A percentile compares a stretch with the other conserved stretches of the same genome.
These are phyloP conservation scores for Priceomyces castillae DNA, from an alignment of 805 yeast genomes.

Conservation along the genomic window DNA sequence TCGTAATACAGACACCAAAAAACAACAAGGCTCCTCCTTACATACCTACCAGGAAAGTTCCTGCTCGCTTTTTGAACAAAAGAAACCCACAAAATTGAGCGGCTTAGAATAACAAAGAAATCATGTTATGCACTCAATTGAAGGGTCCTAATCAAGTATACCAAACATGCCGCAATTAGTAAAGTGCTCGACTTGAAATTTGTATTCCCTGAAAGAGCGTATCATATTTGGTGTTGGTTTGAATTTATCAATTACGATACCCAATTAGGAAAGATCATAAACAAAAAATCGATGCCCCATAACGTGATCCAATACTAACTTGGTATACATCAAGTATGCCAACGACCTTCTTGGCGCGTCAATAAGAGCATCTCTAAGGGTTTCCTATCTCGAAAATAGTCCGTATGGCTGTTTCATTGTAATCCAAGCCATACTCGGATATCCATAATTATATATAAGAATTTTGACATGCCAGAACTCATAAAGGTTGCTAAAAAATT, in stretches of 20 bases:
- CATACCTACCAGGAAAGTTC: slow-evolving; percentile 25
- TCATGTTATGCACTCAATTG: not conserved
- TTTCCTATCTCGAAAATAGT: too few relatives aligned
- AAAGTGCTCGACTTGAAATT: not conserved
- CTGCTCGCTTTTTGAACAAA: slow-evolving; percentile 6
- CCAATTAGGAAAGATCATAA: not conserved
- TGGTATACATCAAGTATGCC: not conserved
- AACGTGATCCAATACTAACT: not conserved
- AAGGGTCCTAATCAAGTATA: not conserved
- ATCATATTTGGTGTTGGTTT: not conserved
- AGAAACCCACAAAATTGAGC: not conserved
- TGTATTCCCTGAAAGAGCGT: not conserved
- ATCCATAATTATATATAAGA: too few relatives aligned
- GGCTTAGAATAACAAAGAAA: not conserved
- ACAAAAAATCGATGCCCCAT: not conserved
- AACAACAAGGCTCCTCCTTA: slow-evolving; percentile 31
- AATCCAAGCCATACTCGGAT: too few relatives aligned
- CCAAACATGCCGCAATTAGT: not conserved
- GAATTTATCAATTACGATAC: not conserved
- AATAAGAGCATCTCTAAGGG: too few relatives aligned
- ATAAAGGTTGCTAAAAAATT: too few relatives aligned
- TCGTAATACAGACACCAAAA: slow-evolving; percentile 4
- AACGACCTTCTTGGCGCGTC: not conserved
- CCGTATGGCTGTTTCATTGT: too few relatives aligned
- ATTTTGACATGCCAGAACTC: too few relatives aligned